These are phyloP conservation scores for Clarkia xantiana DNA, from an alignment of 345 rosid species.

Conservation along the genomic window DNA sequence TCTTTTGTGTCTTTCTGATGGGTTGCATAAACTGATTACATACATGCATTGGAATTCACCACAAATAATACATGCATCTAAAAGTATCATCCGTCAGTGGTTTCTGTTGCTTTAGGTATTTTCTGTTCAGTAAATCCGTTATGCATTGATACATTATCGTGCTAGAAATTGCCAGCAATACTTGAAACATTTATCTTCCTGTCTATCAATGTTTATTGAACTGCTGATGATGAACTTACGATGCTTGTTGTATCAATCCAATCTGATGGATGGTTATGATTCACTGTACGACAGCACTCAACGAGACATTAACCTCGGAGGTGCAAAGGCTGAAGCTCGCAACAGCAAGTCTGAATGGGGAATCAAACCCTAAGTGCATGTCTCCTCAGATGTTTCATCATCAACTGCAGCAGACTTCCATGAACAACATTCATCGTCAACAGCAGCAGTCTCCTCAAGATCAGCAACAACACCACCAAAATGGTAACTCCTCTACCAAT, in stretches of 20 bases:
- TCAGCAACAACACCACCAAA: constrained; percentile 26
- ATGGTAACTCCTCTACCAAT: constrained; percentile 16
- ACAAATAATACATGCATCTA: too few species aligned
- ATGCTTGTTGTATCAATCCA: too few species aligned
- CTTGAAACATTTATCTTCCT: too few species aligned
- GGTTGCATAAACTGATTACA: too few species aligned
- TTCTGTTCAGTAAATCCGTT: too few species aligned
- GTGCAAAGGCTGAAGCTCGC: constrained; percentile 42
- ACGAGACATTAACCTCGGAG: constrained; percentile 46
- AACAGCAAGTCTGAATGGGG: constrained; percentile 27
- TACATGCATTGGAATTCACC: too few species aligned
- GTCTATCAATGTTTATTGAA: not conserved
- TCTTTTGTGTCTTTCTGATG: too few species aligned
- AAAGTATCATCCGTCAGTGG: too few species aligned
- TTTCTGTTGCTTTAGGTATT: too few species aligned
- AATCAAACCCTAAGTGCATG: constrained; percentile 32
- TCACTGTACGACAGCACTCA: constrained; percentile 29
- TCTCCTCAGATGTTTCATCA: constrained; percentile 27
- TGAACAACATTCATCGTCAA: constrained; percentile 24
- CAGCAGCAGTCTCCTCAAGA: constrained; percentile 23
- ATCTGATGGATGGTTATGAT: not conserved
- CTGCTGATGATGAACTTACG: not conserved
- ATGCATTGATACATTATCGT: too few species aligned
- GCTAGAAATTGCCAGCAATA: too few species aligned
- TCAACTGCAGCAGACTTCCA: constrained; percentile 26